These are phyloP conservation scores for Saksenaea oblongispora DNA, from an alignment of 371 early-diverging fungal species.

Conservation along the genomic window DNA sequence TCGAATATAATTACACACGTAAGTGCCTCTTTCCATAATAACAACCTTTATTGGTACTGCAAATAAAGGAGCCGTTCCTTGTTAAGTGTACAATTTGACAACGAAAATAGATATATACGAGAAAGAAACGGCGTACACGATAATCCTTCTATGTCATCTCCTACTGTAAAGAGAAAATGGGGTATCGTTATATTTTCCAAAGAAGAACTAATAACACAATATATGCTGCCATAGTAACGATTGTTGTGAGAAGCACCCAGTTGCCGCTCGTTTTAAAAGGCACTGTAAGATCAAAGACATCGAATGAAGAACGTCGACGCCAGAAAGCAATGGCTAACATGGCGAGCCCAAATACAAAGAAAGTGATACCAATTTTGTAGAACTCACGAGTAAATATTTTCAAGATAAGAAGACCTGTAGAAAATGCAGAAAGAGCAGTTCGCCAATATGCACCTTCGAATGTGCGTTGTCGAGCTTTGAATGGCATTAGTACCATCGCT, in stretches of 20 bases:
- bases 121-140: background rate
- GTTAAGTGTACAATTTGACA: too few relatives aligned
- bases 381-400: constrained; percentile 71
- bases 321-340: constrained; percentile 67
- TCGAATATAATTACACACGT: too few relatives aligned
- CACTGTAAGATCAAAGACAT: constrained; percentile 46
- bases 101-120: too few relatives aligned
- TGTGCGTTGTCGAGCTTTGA: constrained; percentile 69
- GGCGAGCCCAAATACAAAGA: constrained; percentile 68
- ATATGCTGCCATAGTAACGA: constrained; percentile 51
- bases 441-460: constrained; percentile 84
- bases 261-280: constrained; percentile 52
- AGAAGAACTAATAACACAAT: constrained; percentile 47
- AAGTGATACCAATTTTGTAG: constrained; percentile 74
- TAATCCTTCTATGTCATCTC: too few relatives aligned
- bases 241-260: constrained; percentile 54
- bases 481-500: background rate
- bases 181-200: constrained; percentile 23
- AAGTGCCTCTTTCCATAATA: too few relatives aligned
- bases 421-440: constrained; percentile 69
- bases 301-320: constrained; percentile 52
- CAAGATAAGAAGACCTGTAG: constrained; percentile 67
- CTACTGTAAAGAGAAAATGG: background rate
- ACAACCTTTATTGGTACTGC: too few relatives aligned
- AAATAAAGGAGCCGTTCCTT: too few relatives aligned